These are phyloP conservation scores for Alternaria alternata DNA, from an alignment of 2,329 filamentous ascomycete genomes.

Conservation along the genomic window DNA sequence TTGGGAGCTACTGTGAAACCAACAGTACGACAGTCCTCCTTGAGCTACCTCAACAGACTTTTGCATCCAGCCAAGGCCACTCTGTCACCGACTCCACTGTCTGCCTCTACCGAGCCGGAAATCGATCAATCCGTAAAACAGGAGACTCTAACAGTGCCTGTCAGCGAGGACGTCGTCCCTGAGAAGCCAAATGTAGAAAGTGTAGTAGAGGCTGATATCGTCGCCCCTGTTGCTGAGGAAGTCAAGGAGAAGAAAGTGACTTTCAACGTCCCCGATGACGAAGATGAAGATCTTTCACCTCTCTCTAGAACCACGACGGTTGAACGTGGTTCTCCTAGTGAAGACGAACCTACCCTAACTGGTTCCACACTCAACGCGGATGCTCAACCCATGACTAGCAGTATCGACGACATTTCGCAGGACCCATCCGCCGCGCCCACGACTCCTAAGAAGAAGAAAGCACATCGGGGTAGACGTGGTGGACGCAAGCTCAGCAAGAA, in stretches of 20 bases:
- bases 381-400: constrained; percentile 15
- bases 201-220: constrained; percentile 13
- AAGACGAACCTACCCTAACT: constrained; percentile 21
- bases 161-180: constrained; percentile 10
- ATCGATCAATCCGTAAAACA: constrained; percentile 7
- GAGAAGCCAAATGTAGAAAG: constrained; percentile 11
- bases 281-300: constrained; percentile 44
- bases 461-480: constrained; percentile 59
- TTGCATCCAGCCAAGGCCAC: constrained; percentile 20
- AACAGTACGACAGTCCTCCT: constrained; percentile 18
- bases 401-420: constrained; percentile 29
- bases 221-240: constrained; percentile 22
- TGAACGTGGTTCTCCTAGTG: constrained; percentile 33
- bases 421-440: constrained; percentile 30
- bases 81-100: constrained; percentile 13
- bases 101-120: constrained; percentile 14
- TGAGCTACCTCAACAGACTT: constrained; percentile 26
- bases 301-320: constrained; percentile 47
- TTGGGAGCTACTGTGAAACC: constrained; percentile 23
- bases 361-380: constrained; percentile 16
- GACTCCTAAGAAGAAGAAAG: constrained; percentile 59
- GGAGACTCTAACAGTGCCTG: constrained; percentile 1
- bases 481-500: constrained; percentile 57
- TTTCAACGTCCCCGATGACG: constrained; percentile 42
- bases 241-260: constrained; percentile 45